Evolutionary conservation across 2,329 filamentous ascomycete species (phyloP).

Genomic region (Alternaria consortialis): DNA sequence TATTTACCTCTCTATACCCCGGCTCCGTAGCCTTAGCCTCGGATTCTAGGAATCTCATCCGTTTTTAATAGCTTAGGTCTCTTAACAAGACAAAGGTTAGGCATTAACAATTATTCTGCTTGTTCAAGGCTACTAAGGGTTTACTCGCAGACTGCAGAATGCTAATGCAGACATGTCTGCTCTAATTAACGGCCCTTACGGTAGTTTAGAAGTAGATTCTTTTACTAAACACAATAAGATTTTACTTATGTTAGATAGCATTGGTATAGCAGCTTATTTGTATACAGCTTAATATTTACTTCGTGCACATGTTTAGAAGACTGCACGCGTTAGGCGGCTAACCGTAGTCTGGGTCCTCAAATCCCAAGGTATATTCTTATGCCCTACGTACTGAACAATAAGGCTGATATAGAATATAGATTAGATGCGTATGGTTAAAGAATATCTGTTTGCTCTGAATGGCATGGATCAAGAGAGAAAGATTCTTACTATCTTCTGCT

Average conservation of each 20-base stretch:
- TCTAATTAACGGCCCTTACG: neutral
- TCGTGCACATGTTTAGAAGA: conserved; percentile 11
- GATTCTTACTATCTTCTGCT: neutral
- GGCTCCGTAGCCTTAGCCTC: neutral
- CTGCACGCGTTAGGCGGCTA: conserved; percentile 12
- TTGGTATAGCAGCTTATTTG: conserved; percentile 17
- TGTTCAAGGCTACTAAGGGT: neutral
- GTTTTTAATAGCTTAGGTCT: conserved; percentile 16
- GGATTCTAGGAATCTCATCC: conserved; percentile 16
- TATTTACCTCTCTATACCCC: conserved; percentile 10
- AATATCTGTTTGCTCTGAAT: neutral
- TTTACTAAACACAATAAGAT: conserved; percentile 17
- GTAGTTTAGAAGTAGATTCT: neutral
- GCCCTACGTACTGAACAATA: neutral
- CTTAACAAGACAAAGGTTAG: neutral
- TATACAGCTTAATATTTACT: conserved; percentile 9
- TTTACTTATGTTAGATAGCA: conserved; percentile 14
- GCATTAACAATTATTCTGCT: conserved; percentile 1
- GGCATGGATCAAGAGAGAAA: neutral
- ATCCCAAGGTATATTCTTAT: conserved; percentile 5
- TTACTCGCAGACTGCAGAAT: neutral
- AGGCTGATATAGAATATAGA: neutral
- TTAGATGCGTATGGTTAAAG: neutral
- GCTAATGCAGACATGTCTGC: neutral
- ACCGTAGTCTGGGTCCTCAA: conserved; percentile 17